Evolutionary conservation across 345 rosid species (phyloP).

Genomic region (Angophora floribunda): DNA sequence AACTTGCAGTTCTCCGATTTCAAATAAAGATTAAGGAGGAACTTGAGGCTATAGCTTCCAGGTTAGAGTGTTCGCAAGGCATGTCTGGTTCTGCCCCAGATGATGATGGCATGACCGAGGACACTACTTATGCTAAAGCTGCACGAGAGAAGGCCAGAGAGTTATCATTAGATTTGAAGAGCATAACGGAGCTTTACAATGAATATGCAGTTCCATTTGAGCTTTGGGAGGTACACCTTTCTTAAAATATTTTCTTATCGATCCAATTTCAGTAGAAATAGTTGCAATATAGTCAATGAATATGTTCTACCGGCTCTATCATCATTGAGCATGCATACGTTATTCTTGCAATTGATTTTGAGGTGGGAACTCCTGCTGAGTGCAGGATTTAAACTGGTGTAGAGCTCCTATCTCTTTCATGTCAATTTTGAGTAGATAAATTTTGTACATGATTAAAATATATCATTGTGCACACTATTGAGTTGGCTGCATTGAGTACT

Average conservation of each 20-base stretch:
- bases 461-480: neutral
- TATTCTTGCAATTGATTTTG: neutral
- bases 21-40: constrained; percentile 85
- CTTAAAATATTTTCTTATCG: neutral
- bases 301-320: neutral
- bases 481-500: neutral
- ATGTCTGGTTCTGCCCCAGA: constrained; percentile 39
- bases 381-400: neutral
- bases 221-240: constrained; percentile 80
- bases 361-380: neutral
- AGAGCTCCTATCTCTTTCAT: neutral
- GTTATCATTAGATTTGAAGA: constrained; percentile 81
- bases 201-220: constrained; percentile 97
- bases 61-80: constrained; percentile 33
- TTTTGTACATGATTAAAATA: neutral
- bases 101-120: constrained; percentile 22
- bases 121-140: constrained; percentile 35
- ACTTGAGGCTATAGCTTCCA: constrained; percentile 64
- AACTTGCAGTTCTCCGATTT: constrained; percentile 82
- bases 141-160: constrained; percentile 81
- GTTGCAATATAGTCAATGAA: neutral
- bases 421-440: neutral
- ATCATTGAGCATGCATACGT: neutral
- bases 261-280: neutral
- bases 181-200: constrained; percentile 89